These are phyloP conservation scores for Ganoderma meredithae DNA, from an alignment of 1,284 basidiomycete genomes.

Conservation along the genomic window DNA sequence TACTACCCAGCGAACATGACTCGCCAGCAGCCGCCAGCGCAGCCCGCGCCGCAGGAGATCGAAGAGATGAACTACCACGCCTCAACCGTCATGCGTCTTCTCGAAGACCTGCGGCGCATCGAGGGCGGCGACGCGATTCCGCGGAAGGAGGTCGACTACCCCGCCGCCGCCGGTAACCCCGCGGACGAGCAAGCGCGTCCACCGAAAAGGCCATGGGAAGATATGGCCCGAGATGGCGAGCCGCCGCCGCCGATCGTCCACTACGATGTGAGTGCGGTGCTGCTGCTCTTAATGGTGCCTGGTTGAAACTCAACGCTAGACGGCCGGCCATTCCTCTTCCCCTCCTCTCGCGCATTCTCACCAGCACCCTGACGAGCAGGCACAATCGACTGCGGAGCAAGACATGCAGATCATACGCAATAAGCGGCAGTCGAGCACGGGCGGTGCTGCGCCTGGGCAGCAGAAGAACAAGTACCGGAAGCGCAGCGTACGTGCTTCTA, in stretches of 20 bases:
- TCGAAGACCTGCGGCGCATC: constrained; percentile 65
- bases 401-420: constrained; percentile 84
- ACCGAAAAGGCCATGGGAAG: constrained; percentile 82
- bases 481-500: constrained; percentile 68
- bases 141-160: constrained; percentile 35
- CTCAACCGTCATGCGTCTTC: constrained; percentile 64
- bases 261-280: constrained; percentile 39
- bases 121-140: constrained; percentile 41
- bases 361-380: constrained; percentile 32
- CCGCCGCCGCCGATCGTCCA: constrained; percentile 23
- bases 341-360: no score
- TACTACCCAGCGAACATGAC: constrained; percentile 52
- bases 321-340: constrained; percentile 21
- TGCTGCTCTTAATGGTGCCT: constrained; percentile 15
- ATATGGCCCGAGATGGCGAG: constrained; percentile 55
- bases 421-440: constrained; percentile 71
- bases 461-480: constrained; percentile 83
- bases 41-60: constrained; percentile 63
- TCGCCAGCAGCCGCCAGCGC: constrained; percentile 51
- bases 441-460: constrained; percentile 45
- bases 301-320: constrained; percentile 25
- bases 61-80: constrained; percentile 73
- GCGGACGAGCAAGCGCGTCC: constrained; percentile 52
- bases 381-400: constrained; percentile 69
- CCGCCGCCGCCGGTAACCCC: constrained; percentile 29